Percentiles rank a stretch among this genome's conserved stretches.
These are phyloP conservation scores for Falciphora oryzae DNA, from an alignment of 2,329 filamentous ascomycete genomes.

Conservation along the genomic window DNA sequence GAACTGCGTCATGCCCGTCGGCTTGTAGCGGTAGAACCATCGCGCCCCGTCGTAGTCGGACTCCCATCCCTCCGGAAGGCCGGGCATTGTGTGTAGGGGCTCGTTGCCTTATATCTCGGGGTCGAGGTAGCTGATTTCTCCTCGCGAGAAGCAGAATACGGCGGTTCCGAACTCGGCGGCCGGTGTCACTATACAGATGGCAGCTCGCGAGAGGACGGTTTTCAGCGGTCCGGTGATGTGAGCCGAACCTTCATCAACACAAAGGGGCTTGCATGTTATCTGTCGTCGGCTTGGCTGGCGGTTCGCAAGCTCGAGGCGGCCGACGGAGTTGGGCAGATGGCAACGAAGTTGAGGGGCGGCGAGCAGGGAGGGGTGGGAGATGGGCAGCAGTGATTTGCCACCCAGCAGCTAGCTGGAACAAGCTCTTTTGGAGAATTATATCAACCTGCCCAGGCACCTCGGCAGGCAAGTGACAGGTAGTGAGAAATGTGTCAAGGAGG, in stretches of 20 bases:
- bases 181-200: background rate
- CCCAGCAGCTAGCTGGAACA: no score
- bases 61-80: constrained; percentile 49
- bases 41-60: constrained; percentile 51
- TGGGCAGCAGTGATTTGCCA: no score
- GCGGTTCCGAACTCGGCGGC: no score
- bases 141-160: background rate
- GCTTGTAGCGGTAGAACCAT: constrained; percentile 53
- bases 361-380: no score
- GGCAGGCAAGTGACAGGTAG: no score
- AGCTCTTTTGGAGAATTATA: no score
- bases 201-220: background rate
- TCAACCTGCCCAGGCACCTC: no score
- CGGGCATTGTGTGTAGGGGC: constrained; percentile 25
- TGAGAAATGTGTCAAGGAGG: no score
- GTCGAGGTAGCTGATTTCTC: background rate
- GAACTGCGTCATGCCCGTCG: constrained; percentile 49
- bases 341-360: no score
- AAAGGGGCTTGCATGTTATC: background rate
- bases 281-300: background rate
- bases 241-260: background rate
- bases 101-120: background rate
- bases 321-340: no score
- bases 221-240: background rate
- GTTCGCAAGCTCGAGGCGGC: background rate